phyloP scores from a whole-genome alignment of 1,284 basidiomycete genomes.

The Grifola frondosa region DNA sequence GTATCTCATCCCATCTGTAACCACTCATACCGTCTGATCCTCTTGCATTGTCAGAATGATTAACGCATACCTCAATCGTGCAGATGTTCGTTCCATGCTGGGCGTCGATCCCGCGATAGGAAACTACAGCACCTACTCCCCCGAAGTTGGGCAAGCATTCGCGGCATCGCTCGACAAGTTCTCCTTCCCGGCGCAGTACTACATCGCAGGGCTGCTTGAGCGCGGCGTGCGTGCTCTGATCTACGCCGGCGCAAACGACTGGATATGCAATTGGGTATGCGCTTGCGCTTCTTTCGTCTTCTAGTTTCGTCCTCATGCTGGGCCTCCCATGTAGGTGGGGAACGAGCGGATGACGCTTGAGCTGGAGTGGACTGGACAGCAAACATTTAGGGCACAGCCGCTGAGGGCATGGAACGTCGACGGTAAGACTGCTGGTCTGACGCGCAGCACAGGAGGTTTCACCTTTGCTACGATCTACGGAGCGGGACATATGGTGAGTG shows the following conservation, averaged over 20 bases:
- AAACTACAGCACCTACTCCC: constrained; percentile 52
- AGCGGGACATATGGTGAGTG: constrained; percentile 67
- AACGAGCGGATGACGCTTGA: constrained; percentile 65
- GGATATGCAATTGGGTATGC: constrained; percentile 74
- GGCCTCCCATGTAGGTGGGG: constrained; percentile 46
- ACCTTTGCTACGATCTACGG: constrained; percentile 60
- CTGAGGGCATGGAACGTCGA: constrained; percentile 56
- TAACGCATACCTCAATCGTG: constrained; percentile 50
- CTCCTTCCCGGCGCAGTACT: constrained; percentile 45
- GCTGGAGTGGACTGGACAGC: constrained; percentile 65
- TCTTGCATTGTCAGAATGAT: constrained; percentile 43
- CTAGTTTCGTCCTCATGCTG: constrained; percentile 47
- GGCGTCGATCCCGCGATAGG: constrained; percentile 51
- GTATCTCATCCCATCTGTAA: constrained; percentile 2
- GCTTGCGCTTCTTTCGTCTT: constrained; percentile 56
- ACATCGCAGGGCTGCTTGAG: constrained; percentile 73
- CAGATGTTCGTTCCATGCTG: constrained; percentile 51
- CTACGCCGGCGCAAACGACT: constrained; percentile 72
- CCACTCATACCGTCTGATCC: neutral
- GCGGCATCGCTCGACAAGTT: constrained; percentile 36
- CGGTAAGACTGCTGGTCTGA: constrained; percentile 53
- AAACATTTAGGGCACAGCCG: constrained; percentile 45
- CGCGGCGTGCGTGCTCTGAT: constrained; percentile 72
- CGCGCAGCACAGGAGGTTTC: constrained; percentile 54
- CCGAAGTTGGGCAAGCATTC: constrained; percentile 44